Conservation (phyloP, 441 rosid genomes). For the Corymbia citriodora region DNA sequence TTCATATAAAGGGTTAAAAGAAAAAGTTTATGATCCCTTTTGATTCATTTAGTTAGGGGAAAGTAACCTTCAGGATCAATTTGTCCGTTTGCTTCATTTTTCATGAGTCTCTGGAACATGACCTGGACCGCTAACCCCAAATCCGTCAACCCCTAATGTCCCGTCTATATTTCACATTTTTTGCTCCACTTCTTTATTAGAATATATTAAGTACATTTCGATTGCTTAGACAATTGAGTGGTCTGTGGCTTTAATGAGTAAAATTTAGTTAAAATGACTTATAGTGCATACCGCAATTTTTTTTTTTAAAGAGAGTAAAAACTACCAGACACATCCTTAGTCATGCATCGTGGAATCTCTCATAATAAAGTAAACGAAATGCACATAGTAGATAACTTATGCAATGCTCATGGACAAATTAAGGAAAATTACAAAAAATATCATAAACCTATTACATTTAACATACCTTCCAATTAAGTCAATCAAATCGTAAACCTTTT, state of each 20-base stretch:
- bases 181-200: not conserved
- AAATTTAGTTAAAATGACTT: not conserved
- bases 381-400: not conserved
- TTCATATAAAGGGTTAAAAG: no score
- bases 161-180: not conserved
- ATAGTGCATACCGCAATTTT: not conserved
- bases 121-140: not conserved
- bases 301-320: not conserved
- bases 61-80: not conserved
- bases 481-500: no score
- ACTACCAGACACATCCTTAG: not conserved
- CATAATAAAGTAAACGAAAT: not conserved
- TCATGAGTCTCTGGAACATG: not conserved
- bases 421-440: not conserved
- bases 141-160: accelerated
- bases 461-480: no score
- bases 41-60: not conserved
- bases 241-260: not conserved
- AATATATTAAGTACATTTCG: not conserved
- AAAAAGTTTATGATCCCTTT: no score
- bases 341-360: not conserved
- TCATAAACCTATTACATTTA: not conserved
- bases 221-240: not conserved
- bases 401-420: not conserved
- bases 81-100: not conserved